Conservation (phyloP, 2,329 filamentous ascomycete species). For the Neonectria coccinea region DNA sequence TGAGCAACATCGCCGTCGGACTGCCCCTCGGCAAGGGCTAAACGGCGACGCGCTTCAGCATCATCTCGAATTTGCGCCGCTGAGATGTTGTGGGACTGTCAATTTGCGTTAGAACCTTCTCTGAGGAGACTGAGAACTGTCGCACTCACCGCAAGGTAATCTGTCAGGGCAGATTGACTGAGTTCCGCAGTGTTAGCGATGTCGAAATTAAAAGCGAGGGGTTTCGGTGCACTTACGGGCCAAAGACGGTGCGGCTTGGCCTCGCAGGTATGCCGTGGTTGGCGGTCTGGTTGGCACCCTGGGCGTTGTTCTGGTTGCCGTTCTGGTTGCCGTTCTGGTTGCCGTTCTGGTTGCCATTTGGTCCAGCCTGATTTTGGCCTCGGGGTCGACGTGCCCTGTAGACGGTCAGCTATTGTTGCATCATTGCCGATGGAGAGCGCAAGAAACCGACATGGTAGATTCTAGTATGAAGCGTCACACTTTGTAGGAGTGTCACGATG, state of each 20-base stretch:
- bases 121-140: not conserved
- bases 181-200: slow-evolving; percentile 21
- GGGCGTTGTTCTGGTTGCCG: slow-evolving; percentile 6
- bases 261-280: slow-evolving; percentile 27
- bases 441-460: slow-evolving; percentile 32
- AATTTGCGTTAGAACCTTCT: slow-evolving; percentile 34
- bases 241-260: slow-evolving; percentile 51
- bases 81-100: slow-evolving; percentile 78
- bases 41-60: slow-evolving; percentile 61
- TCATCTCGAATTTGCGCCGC: slow-evolving; percentile 65
- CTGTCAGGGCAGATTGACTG: slow-evolving; percentile 65
- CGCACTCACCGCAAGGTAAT: slow-evolving; percentile 61
- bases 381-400: slow-evolving; percentile 36
- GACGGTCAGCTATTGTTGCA: slow-evolving; percentile 27
- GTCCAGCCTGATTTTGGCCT: slow-evolving; percentile 15
- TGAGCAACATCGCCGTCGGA: slow-evolving; percentile 39
- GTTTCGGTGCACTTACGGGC: slow-evolving; percentile 50
- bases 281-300: not conserved
- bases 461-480: not conserved
- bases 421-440: not conserved
- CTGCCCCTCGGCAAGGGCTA: slow-evolving; percentile 42
- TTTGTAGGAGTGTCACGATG: not conserved
- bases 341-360: slow-evolving; percentile 31
- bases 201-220: not conserved
- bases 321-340: slow-evolving; percentile 31